These are phyloP conservation scores for Boletus rubescentipes DNA, from an alignment of 768 basidiomycete genomes.

Conservation along the genomic window DNA sequence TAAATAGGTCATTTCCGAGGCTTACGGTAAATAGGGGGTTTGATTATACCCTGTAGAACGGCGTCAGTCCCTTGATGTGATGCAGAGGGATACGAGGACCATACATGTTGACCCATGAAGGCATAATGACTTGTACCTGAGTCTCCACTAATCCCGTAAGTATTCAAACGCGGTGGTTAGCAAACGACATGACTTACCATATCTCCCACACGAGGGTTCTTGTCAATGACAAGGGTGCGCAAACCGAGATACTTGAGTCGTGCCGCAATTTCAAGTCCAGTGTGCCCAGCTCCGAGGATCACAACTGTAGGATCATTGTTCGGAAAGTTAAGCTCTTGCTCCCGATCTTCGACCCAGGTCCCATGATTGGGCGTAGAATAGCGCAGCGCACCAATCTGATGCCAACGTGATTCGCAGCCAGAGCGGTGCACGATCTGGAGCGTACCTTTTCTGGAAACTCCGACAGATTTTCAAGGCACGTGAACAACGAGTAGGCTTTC, in stretches of 20 bases:
- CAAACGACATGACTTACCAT: constrained; percentile 8
- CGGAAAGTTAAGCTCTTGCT: constrained; percentile 41
- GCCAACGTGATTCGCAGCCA: neutral
- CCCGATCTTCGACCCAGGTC: constrained; percentile 45
- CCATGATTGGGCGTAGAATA: constrained; percentile 37
- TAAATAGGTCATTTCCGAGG: constrained; percentile 5
- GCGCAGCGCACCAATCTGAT: neutral
- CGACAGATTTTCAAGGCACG: constrained; percentile 53
- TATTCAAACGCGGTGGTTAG: neutral
- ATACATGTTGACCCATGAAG: constrained; percentile 48
- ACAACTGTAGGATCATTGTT: constrained; percentile 51
- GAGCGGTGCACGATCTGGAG: neutral
- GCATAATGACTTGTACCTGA: constrained; percentile 33
- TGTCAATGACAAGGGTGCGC: constrained; percentile 51
- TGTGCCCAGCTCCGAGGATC: constrained; percentile 60
- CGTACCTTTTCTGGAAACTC: constrained; percentile 42
- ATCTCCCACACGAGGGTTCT: constrained; percentile 45
- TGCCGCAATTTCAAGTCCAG: constrained; percentile 57
- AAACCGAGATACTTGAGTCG: constrained; percentile 55
- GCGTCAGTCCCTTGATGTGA: neutral
- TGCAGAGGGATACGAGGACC: constrained; percentile 8
- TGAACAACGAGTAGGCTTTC: constrained; percentile 47
- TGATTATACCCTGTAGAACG: constrained; percentile 42
- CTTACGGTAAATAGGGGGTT: constrained; percentile 48
- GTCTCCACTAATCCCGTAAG: constrained; percentile 38